Conservation (phyloP, 1,139 yeast genomes). For the Magnusiomyces magnusii region DNA sequence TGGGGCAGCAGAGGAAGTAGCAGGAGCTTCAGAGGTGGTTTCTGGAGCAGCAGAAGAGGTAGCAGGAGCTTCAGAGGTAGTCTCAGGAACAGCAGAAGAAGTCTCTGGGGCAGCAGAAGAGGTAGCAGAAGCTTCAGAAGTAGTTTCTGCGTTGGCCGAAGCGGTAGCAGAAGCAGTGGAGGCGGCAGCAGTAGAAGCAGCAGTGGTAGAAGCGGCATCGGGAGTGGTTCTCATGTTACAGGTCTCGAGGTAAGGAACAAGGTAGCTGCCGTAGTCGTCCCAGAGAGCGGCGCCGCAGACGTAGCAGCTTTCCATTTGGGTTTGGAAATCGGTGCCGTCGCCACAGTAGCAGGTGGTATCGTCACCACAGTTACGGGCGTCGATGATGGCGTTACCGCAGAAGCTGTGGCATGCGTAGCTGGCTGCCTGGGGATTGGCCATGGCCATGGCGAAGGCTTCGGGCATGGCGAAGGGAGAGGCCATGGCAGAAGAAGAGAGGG, state of each 20-base stretch:
- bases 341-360: slow-evolving; percentile 10
- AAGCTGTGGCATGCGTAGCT: slow-evolving; percentile 12
- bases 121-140: neutral
- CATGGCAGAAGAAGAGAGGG: neutral
- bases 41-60: neutral
- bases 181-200: neutral
- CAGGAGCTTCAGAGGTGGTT: neutral
- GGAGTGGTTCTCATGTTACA: slow-evolving; percentile 5
- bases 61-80: neutral
- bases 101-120: slow-evolving; percentile 2
- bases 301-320: slow-evolving; percentile 9
- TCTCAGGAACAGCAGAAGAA: slow-evolving; percentile 3
- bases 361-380: slow-evolving; percentile 11
- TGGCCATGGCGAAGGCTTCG: slow-evolving; percentile 15
- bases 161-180: neutral
- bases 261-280: slow-evolving; percentile 12
- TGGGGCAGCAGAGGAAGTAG: slow-evolving; percentile 1
- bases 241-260: slow-evolving; percentile 10
- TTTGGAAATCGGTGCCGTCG: slow-evolving; percentile 7
- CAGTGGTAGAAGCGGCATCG: slow-evolving; percentile 4
- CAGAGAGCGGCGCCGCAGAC: slow-evolving; percentile 13
- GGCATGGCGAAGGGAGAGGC: slow-evolving; percentile 14
- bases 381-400: slow-evolving; percentile 15
- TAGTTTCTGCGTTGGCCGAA: neutral
- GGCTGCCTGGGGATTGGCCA: slow-evolving; percentile 17